Evolutionary conservation across 2,329 filamentous ascomycete species (phyloP), one percentile per base, ranked within the genome.

Genomic region (Fusarium miscanthi): DNA sequence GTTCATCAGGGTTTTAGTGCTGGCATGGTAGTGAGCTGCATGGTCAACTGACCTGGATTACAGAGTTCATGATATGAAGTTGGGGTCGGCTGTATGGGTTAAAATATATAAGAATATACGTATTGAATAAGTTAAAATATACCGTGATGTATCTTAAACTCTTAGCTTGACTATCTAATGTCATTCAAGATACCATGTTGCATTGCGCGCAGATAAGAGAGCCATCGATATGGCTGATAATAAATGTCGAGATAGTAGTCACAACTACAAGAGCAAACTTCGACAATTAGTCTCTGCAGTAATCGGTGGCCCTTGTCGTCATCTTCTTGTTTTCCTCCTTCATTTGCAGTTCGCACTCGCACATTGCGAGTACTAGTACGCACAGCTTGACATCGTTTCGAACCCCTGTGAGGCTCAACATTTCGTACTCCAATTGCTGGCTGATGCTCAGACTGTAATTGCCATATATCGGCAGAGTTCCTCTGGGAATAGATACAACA

Each of bases 21-120:
- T 49, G 63, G 49, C 53, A 67, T 37, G 63, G 54, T 46, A 67
- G 38, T 61, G 38, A 17, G 41, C 12, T 42, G 30, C 19, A 46
- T 41, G 14, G 25, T 21, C 19, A 30, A 21, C 21, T 17, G n/a
- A 35, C 35, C 30, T 23, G n/a, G 8, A 27, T 31, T 13, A 5
- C 14, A 42, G 7, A 54, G 10, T 51, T 23, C 23, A 46, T 41
- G 14, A 43, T 19, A 19, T 38, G 25, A 35, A n/a, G 16, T 25
- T 10, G 19, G 17, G 25, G 7, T 45, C 11, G 2, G n/a, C 21
- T 17, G 19, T n/a, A 25, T 11, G n/a, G 41, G 35, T 10, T 41
- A 5, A 25, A n/a, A 21, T 6, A 23, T 21, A 14, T 21, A 3
- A 10, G 1, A 23, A 2, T 11, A 4, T 5, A 17, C 5, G 10